A percentile compares a stretch with the other conserved stretches of the same genome.
These are phyloP conservation scores for Penicillium paxilli DNA, from an alignment of 495 filamentous ascomycete genomes.

Conservation along the genomic window DNA sequence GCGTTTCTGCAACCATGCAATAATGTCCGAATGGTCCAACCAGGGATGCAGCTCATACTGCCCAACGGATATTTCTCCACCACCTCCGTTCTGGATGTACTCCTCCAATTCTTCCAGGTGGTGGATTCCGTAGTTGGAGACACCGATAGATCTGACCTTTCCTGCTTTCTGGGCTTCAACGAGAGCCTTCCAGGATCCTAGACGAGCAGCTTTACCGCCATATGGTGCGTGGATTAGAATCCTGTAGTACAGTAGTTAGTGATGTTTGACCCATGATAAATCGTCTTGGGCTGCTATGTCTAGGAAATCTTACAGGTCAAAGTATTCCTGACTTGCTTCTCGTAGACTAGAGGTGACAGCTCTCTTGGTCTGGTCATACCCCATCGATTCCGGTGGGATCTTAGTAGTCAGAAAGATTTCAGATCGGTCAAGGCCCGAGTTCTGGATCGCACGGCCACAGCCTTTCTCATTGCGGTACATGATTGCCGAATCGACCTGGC, in stretches of 20 bases:
- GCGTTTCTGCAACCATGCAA: constrained; percentile 68
- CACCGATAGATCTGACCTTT: constrained; percentile 49
- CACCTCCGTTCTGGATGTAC: constrained; percentile 70
- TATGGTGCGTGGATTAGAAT: constrained; percentile 57
- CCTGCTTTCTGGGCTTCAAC: constrained; percentile 54
- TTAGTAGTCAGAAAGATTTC: constrained; percentile 59
- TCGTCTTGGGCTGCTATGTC: neutral
- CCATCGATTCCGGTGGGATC: constrained; percentile 51
- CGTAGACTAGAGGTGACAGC: constrained; percentile 34
- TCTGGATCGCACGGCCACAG: constrained; percentile 48
- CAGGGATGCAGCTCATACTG: constrained; percentile 91
- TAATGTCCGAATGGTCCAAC: constrained; percentile 72
- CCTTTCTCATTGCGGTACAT: constrained; percentile 56
- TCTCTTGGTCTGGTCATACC: constrained; percentile 46
- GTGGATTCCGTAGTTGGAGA: constrained; percentile 57
- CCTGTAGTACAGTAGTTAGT: constrained; percentile 17
- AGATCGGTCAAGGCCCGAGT: constrained; percentile 41
- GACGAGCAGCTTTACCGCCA: constrained; percentile 48
- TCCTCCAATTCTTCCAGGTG: constrained; percentile 64
- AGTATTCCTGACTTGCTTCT: constrained; percentile 51
- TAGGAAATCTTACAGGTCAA: constrained; percentile 56
- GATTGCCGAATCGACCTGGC: constrained; percentile 59
- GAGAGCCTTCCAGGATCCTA: constrained; percentile 51
- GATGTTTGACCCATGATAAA: neutral
- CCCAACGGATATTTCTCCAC: constrained; percentile 75